A percentile compares a stretch with the other conserved stretches of the same genome.
Evolutionary conservation across 495 filamentous ascomycete species (phyloP).

Genomic region (Chaetomium tenue): DNA sequence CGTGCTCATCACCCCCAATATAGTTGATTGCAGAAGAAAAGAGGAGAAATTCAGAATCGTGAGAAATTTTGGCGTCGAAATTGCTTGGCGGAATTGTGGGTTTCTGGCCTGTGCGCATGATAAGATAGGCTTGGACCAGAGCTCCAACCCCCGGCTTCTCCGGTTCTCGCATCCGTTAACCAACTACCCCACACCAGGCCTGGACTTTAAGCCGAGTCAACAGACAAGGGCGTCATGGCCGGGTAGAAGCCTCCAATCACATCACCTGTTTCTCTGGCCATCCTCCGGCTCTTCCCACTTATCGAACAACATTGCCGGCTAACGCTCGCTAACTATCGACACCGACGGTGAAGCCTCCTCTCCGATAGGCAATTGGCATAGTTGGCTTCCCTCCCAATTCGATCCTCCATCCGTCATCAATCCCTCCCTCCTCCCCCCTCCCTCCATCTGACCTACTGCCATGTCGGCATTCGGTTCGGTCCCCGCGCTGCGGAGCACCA

Average conservation of each 20-base stretch:
- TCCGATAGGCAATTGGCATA: constrained; percentile 9
- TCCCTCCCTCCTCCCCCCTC: neutral
- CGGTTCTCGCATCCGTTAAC: too few relatives aligned
- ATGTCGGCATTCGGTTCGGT: constrained; percentile 31
- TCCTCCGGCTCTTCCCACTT: neutral
- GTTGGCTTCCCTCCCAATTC: neutral
- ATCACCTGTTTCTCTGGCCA: neutral
- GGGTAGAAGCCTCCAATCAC: neutral
- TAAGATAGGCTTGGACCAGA: neutral
- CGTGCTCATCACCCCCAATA: constrained; percentile 57
- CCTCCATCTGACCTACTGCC: neutral
- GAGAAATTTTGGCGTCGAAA: constrained; percentile 20
- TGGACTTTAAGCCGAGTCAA: neutral
- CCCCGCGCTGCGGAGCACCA: constrained; percentile 24
- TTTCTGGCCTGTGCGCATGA: constrained; percentile 13
- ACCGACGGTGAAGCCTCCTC: neutral
- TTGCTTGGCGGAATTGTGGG: constrained; percentile 8
- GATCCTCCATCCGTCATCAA: too few relatives aligned
- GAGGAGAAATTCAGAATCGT: constrained; percentile 20
- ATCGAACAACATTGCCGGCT: neutral
- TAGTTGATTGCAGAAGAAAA: constrained; percentile 55
- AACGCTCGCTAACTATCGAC: neutral
- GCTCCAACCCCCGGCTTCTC: too few relatives aligned
- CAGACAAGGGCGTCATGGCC: constrained; percentile 5
- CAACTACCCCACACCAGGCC: constrained; percentile 7